These are phyloP conservation scores for Penicillium chermesinum DNA, from an alignment of 495 filamentous ascomycete genomes.

Conservation along the genomic window DNA sequence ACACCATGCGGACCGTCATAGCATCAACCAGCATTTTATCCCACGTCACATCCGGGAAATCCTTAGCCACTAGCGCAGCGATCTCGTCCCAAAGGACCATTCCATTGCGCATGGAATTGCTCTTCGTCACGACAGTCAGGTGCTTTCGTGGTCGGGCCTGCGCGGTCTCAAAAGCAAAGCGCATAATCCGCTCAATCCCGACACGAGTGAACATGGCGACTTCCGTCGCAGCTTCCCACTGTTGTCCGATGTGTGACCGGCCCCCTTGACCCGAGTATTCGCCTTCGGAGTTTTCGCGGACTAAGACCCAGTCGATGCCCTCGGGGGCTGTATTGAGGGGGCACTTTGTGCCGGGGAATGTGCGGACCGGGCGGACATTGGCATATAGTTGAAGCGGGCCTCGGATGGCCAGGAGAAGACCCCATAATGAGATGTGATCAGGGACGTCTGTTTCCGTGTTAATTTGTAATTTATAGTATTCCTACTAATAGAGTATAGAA, in stretches of 20 bases:
- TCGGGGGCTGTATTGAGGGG: constrained; percentile 33
- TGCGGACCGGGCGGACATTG: constrained; percentile 44
- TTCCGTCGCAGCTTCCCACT: constrained; percentile 46
- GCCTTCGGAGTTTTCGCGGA: constrained; percentile 49
- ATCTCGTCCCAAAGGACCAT: constrained; percentile 49
- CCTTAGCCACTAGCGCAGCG: constrained; percentile 31
- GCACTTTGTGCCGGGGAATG: constrained; percentile 39
- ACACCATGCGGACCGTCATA: constrained; percentile 48
- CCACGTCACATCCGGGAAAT: constrained; percentile 43
- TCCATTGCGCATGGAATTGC: constrained; percentile 46
- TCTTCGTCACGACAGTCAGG: constrained; percentile 48
- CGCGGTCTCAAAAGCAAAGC: constrained; percentile 46
- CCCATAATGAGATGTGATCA: constrained; percentile 49
- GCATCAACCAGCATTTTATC: constrained; percentile 52
- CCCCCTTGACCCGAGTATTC: constrained; percentile 50
- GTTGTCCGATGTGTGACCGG: constrained; percentile 33
- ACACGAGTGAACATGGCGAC: constrained; percentile 45
- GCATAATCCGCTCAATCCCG: constrained; percentile 44
- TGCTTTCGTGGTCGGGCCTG: constrained; percentile 32
- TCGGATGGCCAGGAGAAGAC: constrained; percentile 44
- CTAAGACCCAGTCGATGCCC: constrained; percentile 45
- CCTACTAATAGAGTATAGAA: too few relatives aligned
- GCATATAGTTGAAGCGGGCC: constrained; percentile 47
- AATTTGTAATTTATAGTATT: too few relatives aligned
- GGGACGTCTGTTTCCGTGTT: constrained; percentile 35